Base-by-base conservation (phyloP, 805 yeast genomes). In the Myxozyma neotropica region DNA sequence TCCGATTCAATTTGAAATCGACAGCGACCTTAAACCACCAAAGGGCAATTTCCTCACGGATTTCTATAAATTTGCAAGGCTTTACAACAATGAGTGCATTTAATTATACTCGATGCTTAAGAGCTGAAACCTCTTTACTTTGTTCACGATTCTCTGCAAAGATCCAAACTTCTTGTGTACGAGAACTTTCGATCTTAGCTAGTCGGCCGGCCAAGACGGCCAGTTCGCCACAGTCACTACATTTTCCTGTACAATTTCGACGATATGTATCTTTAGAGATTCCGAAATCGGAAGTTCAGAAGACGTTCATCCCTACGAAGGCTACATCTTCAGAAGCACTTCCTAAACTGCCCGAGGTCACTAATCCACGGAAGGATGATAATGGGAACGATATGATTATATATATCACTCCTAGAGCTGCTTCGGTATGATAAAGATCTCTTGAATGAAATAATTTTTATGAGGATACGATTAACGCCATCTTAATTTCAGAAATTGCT, bases 401-500 rank as follows among this genome's bases (percentile, higher is more conserved):
- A 19, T 73, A 71, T 19, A 69, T 79, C 8, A 68, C 79, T 1
- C 71, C 74, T 19, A 60, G 75, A 13, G 82, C 82, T 0, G 73
- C 77, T 12, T 66, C 67, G 36, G 69, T 65, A 55, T 7, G 61
- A 38, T 17, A 13, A 17, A 33, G 35, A 21, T 13, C 33, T 15
- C 13, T 46, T 29, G 13, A 12, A 26, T 29, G 8, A 12, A n/a
- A n/a, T n/a, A n/a, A n/a, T n/a, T n/a, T n/a, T n/a, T n/a, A 1
- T 19, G 10, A n/a, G 27, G 19, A 5, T 1, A 29, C 17, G 29
- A 4, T n/a, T 10, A 17, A 35, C 5, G 17, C 31, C 24, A 51
- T 39, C 8, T 45, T n/a, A 5, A 0, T 7, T 29, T 2, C 26
- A 67, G 68, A 87, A 86, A 71, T 75, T 89, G 44, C 79, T 78